phyloP scores from a whole-genome alignment of 345 rosid species.

The Microcos paniculata region DNA sequence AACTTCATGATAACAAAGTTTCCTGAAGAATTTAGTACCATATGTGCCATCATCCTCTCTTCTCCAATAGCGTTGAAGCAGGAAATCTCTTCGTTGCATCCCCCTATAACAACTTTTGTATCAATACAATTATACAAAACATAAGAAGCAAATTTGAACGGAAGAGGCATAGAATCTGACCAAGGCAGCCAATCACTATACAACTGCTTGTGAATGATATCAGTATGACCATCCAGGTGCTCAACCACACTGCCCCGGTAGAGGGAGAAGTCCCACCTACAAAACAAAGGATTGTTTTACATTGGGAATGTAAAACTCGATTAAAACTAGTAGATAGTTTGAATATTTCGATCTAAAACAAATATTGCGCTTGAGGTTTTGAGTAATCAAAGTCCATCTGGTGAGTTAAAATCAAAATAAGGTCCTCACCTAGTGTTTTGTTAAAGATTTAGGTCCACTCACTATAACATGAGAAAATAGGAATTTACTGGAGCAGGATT shows the following conservation, averaged over 20 bases:
- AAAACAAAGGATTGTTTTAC: conserved; percentile 18
- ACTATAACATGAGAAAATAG: neutral
- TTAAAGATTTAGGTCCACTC: neutral
- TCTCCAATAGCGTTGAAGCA: conserved; percentile 90
- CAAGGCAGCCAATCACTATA: conserved; percentile 85
- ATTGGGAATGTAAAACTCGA: neutral
- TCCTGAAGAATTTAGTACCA: conserved; percentile 41
- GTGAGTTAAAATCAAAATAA: too few relatives aligned
- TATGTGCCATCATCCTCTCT: conserved; percentile 96
- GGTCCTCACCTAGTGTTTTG: neutral
- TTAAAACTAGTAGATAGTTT: too few relatives aligned
- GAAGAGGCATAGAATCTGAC: conserved; percentile 31
- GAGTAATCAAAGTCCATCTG: too few relatives aligned
- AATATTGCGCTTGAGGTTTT: too few relatives aligned
- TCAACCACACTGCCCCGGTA: conserved; percentile 71
- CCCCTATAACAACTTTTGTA: conserved; percentile 44
- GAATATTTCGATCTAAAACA: too few relatives aligned
- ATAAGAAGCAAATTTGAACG: neutral
- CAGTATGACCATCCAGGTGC: conserved; percentile 92
- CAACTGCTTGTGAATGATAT: conserved; percentile 61
- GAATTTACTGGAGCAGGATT: neutral
- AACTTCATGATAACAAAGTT: conserved; percentile 7
- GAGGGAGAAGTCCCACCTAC: conserved; percentile 94
- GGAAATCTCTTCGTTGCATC: conserved; percentile 75
- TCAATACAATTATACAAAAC: neutral